Evolutionary conservation across 1,284 basidiomycete species (phyloP).

Genomic region (Ceratobasidium sp.): DNA sequence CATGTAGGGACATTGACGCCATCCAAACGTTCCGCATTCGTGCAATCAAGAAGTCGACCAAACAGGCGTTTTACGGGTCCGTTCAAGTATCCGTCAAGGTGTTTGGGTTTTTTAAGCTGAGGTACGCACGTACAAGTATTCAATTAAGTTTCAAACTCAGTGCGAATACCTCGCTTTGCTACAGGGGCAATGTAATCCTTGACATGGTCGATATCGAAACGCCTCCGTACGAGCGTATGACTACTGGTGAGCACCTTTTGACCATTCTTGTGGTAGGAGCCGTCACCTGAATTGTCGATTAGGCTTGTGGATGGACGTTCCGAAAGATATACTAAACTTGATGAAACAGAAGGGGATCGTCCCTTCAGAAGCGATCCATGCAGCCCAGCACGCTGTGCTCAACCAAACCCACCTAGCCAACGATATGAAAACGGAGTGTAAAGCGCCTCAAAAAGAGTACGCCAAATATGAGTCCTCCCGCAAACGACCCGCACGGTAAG

Average conservation of each 20-base stretch:
- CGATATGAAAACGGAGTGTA: constrained; percentile 87
- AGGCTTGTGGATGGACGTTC: constrained; percentile 88
- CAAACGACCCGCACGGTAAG: constrained; percentile 77
- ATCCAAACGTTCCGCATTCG: constrained; percentile 78
- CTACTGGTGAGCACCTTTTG: constrained; percentile 53
- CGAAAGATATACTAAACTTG: constrained; percentile 60
- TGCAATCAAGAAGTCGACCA: constrained; percentile 65
- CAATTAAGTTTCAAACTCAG: background rate
- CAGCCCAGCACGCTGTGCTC: constrained; percentile 83
- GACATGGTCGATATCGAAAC: constrained; percentile 83
- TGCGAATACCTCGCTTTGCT: background rate
- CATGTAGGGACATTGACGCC: constrained; percentile 74
- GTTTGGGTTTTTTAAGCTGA: constrained; percentile 67
- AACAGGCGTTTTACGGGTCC: constrained; percentile 77
- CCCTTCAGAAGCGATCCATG: constrained; percentile 80
- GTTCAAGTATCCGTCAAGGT: constrained; percentile 75
- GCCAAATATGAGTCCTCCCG: constrained; percentile 63
- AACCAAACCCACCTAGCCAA: constrained; percentile 70
- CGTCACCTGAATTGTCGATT: background rate
- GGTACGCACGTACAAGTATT: constrained; percentile 43
- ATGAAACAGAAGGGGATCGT: constrained; percentile 67
- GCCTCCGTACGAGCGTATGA: constrained; percentile 76
- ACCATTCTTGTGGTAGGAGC: background rate
- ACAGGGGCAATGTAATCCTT: constrained; percentile 67
- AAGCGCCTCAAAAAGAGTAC: constrained; percentile 76